A percentile compares a stretch with the other conserved stretches of the same genome.
Evolutionary conservation across 2,329 filamentous ascomycete genomes (phyloP).

Genomic region (Diaporthe batatas): DNA sequence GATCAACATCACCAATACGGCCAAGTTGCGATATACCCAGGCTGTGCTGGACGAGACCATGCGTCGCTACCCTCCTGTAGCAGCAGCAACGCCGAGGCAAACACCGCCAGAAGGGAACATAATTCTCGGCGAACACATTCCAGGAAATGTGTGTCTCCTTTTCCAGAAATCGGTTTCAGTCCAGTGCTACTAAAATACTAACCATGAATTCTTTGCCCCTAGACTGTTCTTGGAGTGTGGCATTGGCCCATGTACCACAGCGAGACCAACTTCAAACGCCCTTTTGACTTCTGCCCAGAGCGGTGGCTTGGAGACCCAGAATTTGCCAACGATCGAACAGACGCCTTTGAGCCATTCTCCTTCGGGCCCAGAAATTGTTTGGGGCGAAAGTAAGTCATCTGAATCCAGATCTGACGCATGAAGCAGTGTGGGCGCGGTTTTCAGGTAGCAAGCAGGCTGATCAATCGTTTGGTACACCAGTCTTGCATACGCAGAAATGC

Average conservation of each 20-base stretch:
- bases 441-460: not conserved
- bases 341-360: conserved; percentile 55
- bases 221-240: conserved; percentile 46
- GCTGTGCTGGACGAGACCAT: conserved; percentile 56
- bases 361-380: conserved; percentile 57
- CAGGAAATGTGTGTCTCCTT: conserved; percentile 33
- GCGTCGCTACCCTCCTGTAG: conserved; percentile 53
- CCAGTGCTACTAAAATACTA: not conserved
- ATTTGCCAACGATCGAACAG: conserved; percentile 49
- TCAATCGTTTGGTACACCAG: not conserved
- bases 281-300: conserved; percentile 53
- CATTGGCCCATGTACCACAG: conserved; percentile 51
- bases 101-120: conserved; percentile 41
- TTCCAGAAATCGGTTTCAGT: no score
- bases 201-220: not conserved
- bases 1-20: conserved; percentile 52
- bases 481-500: conserved; percentile 63
- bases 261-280: conserved; percentile 52
- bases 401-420: no score
- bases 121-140: conserved; percentile 42
- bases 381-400: conserved; percentile 51
- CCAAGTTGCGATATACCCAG: conserved; percentile 52
- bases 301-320: conserved; percentile 48
- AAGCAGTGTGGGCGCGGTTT: no score
- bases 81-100: conserved; percentile 36